A percentile compares a stretch with the other conserved stretches of the same genome.
phyloP scores from a whole-genome alignment of 805 yeast genomes.

The Yarrowia bubula region DNA sequence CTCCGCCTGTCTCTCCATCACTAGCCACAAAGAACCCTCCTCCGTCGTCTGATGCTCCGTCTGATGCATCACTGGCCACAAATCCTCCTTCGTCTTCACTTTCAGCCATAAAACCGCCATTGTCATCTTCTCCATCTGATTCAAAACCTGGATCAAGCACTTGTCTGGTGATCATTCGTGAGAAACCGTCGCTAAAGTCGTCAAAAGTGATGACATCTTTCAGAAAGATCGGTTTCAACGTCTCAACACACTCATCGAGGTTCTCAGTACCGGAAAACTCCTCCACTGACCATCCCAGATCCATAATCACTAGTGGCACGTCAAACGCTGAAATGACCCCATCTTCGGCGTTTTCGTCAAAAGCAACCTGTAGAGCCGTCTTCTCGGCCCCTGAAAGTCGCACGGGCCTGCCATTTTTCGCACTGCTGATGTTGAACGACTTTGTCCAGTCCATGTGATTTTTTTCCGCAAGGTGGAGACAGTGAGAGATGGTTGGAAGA shows the following conservation, averaged over 20 bases:
- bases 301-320: slow-evolving; percentile 17
- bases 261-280: slow-evolving; percentile 4
- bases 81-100: slow-evolving; percentile 4
- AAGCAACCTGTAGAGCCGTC: neutral
- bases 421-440: slow-evolving; percentile 13
- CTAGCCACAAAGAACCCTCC: slow-evolving; percentile 4
- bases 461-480: too few relatives aligned
- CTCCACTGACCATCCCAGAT: slow-evolving; percentile 22
- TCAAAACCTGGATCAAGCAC: neutral
- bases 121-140: neutral
- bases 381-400: slow-evolving; percentile 7
- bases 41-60: neutral
- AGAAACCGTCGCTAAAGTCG: slow-evolving; percentile 11
- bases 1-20: neutral
- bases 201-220: neutral
- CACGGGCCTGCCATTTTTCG: slow-evolving; percentile 8
- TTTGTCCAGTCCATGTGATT: slow-evolving; percentile 17
- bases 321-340: slow-evolving; percentile 7
- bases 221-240: neutral
- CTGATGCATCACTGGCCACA: neutral
- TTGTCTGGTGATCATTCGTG: slow-evolving; percentile 15
- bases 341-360: slow-evolving; percentile 1
- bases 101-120: neutral
- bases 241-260: slow-evolving; percentile 7
- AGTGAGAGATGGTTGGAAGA: neutral